A percentile compares a stretch with the other conserved stretches of the same genome.
These are phyloP conservation scores for Globisporangium okanoganense DNA, from an alignment of 352 stramenopile genomes.

Conservation along the genomic window DNA sequence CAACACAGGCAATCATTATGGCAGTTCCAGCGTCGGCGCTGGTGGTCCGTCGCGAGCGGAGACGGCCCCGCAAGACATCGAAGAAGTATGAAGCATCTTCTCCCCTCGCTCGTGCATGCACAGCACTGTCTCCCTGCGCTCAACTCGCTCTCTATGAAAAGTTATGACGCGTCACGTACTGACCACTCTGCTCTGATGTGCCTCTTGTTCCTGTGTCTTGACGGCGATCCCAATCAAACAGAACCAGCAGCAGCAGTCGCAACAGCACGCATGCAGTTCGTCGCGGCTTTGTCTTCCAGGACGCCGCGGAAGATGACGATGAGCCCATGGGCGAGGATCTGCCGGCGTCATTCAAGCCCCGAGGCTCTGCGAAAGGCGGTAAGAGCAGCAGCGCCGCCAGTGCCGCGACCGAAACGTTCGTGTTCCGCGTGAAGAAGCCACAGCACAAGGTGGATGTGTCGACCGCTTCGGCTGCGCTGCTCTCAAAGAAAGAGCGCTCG, in stretches of 20 bases:
- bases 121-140: background rate
- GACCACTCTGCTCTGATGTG: slow-evolving; percentile 9
- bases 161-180: background rate
- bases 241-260: slow-evolving; percentile 13
- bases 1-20: background rate
- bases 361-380: slow-evolving; percentile 4
- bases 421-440: slow-evolving; percentile 42
- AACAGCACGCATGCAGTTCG: slow-evolving; percentile 18
- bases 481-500: slow-evolving; percentile 46
- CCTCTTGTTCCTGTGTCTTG: background rate
- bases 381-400: slow-evolving; percentile 12
- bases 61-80: slow-evolving; percentile 32
- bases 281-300: slow-evolving; percentile 57
- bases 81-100: slow-evolving; percentile 26
- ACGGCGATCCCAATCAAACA: background rate
- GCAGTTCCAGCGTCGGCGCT: slow-evolving; percentile 27
- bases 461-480: slow-evolving; percentile 38
- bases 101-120: background rate
- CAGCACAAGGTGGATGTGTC: slow-evolving; percentile 32
- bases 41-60: slow-evolving; percentile 58
- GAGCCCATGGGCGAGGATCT: slow-evolving; percentile 18
- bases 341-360: background rate
- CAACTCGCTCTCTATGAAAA: background rate
- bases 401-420: slow-evolving; percentile 36
- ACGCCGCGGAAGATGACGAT: slow-evolving; percentile 20